These are phyloP conservation scores for Allomyces arbusculus DNA, from an alignment of 192 early-diverging fungal species.

Conservation along the genomic window DNA sequence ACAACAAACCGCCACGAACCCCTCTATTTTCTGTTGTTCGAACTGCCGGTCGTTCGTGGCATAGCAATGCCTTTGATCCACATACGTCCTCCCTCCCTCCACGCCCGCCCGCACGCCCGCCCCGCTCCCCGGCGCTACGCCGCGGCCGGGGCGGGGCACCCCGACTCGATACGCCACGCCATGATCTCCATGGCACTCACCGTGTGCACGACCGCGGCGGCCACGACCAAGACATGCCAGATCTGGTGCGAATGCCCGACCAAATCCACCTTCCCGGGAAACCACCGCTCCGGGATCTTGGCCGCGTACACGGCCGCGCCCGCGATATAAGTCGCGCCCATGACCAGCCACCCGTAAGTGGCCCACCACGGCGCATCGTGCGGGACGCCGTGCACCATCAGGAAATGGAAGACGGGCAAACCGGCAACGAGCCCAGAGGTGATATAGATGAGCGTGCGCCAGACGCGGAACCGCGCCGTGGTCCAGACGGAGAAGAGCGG, in stretches of 20 bases:
- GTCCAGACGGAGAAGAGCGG: constrained; percentile 35
- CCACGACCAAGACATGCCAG: constrained; percentile 41
- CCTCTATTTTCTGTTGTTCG: too few species aligned
- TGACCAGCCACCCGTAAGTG: constrained; percentile 21
- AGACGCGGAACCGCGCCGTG: constrained; percentile 18
- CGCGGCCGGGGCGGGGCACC: too few species aligned
- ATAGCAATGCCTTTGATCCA: too few species aligned
- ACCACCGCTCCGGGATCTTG: constrained; percentile 40
- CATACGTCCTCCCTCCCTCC: too few species aligned
- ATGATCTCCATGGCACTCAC: too few species aligned
- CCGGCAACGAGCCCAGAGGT: constrained; percentile 24
- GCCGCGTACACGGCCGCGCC: constrained; percentile 16
- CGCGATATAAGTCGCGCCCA: constrained; percentile 15
- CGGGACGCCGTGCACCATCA: constrained; percentile 16
- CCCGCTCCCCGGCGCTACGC: too few species aligned
- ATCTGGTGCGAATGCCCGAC: constrained; percentile 38
- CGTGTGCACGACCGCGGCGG: constrained; percentile 5
- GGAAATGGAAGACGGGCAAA: constrained; percentile 26
- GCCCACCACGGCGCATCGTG: constrained; percentile 22
- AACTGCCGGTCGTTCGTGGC: too few species aligned
- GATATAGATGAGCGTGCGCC: constrained; percentile 31
- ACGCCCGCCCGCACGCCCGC: too few species aligned
- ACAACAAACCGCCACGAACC: too few species aligned
- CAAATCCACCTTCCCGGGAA: constrained; percentile 33
- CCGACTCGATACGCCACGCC: too few species aligned